Percentiles rank a stretch among this genome's conserved stretches.
Conservation (phyloP, 2,329 filamentous ascomycete genomes). For the Sporothrix phasma region DNA sequence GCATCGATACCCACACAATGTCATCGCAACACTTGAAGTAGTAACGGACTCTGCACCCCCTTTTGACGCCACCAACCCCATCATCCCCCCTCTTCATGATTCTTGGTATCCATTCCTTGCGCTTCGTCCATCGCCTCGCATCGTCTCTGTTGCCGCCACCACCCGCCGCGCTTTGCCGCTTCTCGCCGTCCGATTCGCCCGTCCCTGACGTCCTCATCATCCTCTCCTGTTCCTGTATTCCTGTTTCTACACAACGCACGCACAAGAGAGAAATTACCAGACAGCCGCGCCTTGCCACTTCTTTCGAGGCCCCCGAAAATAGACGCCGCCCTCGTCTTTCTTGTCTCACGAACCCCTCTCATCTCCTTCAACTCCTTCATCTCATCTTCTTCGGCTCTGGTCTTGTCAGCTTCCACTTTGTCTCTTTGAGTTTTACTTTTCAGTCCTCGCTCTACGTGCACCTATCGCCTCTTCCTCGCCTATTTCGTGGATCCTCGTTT, state of each 20-base stretch:
- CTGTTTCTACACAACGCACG: not conserved
- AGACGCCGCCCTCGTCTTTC: not conserved
- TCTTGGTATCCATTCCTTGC: not conserved
- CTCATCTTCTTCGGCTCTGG: not conserved
- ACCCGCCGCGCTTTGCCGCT: not conserved
- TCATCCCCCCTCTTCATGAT: not conserved
- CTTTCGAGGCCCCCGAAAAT: not conserved
- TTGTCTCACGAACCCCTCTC: slow-evolving; percentile 8
- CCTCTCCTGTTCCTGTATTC: not conserved
- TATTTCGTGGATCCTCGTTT: not conserved
- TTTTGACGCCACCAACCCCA: not conserved
- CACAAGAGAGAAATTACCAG: not conserved
- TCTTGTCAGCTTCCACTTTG: too few species aligned
- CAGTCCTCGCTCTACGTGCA: not conserved
- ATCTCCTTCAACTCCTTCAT: slow-evolving; percentile 9
- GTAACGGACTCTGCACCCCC: not conserved
- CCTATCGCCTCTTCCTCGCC: slow-evolving; percentile 5
- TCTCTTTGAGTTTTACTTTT: not conserved
- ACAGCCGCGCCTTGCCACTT: not conserved
- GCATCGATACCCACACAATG: not conserved
- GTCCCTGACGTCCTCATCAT: not conserved
- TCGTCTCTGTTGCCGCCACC: not conserved
- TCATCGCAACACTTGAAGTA: not conserved
- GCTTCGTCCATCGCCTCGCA: not conserved
- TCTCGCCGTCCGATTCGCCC: not conserved